These are phyloP conservation scores for Candida coquimbonensis DNA, from an alignment of 805 yeast species.

Conservation along the genomic window DNA sequence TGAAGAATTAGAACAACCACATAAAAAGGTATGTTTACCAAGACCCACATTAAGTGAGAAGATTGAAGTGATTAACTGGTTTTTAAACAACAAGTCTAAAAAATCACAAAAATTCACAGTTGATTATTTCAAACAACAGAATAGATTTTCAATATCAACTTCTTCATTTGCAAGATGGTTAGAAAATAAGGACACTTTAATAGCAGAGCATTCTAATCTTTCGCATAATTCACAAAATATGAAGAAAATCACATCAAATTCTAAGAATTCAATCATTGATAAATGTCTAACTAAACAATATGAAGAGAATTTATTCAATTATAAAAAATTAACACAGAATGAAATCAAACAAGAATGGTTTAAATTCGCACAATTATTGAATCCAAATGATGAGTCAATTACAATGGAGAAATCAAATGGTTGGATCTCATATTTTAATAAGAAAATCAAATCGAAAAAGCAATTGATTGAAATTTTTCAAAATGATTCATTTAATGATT, in stretches of 20 bases:
- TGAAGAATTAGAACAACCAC: background rate
- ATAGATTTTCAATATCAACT: constrained; percentile 30
- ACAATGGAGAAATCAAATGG: constrained; percentile 28
- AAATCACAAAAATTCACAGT: constrained; percentile 31
- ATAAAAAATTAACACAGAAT: constrained; percentile 23
- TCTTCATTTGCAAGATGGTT: constrained; percentile 36
- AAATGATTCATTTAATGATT: background rate
- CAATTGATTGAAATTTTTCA: constrained; percentile 24
- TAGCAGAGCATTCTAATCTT: background rate
- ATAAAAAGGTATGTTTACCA: constrained; percentile 10
- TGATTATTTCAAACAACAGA: constrained; percentile 23
- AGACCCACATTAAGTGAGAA: constrained; percentile 33
- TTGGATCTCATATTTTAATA: constrained; percentile 35
- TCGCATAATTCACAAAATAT: too few species aligned
- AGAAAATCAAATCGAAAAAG: constrained; percentile 22
- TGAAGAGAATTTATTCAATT: constrained; percentile 29
- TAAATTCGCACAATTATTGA: constrained; percentile 14
- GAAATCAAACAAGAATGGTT: constrained; percentile 26
- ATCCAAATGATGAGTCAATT: constrained; percentile 5
- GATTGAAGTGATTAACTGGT: constrained; percentile 31
- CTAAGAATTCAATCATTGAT: constrained; percentile 22
- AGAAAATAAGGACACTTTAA: constrained; percentile 25
- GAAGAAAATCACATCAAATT: too few species aligned
- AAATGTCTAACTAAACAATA: constrained; percentile 25
- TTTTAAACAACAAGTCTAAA: constrained; percentile 21